phyloP scores from a whole-genome alignment of 495 filamentous ascomycete genomes.

The Cercophora scortea region DNA sequence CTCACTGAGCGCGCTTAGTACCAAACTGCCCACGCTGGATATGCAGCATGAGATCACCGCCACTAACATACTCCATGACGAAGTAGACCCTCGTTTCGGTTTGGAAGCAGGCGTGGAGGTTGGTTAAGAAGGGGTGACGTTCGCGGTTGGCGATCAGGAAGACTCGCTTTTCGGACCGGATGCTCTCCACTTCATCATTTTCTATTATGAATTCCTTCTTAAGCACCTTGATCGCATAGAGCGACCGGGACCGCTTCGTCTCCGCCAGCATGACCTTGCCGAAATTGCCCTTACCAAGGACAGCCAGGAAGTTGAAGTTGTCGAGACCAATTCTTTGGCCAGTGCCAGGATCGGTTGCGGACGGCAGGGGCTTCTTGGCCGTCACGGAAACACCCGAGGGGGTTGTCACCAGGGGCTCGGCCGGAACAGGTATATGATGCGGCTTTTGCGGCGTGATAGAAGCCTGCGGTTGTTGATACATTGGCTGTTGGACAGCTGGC shows the following conservation, averaged over 20 bases:
- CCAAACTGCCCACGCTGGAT: constrained; percentile 97
- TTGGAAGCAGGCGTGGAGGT: constrained; percentile 97
- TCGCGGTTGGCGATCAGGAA: constrained; percentile 97
- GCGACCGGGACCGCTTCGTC: constrained; percentile 80
- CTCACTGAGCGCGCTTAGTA: constrained; percentile 89
- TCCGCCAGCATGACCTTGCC: constrained; percentile 99
- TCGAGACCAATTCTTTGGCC: constrained; percentile 85
- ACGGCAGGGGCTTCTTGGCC: constrained; percentile 45
- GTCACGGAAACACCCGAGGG: constrained; percentile 29
- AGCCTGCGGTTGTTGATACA: constrained; percentile 7
- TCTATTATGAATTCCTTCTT: constrained; percentile 99
- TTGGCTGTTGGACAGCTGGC: constrained; percentile 32
- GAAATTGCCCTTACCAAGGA: constrained; percentile 98
- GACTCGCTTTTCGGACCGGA: constrained; percentile 93
- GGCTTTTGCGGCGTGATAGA: constrained; percentile 23
- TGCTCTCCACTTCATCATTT: constrained; percentile 99
- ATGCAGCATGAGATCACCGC: constrained; percentile 98
- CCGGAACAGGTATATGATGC: constrained; percentile 28
- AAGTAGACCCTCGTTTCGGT: constrained; percentile 98
- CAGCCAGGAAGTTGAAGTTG: constrained; percentile 98
- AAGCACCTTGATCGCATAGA: constrained; percentile 98
- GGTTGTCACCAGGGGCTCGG: constrained; percentile 15
- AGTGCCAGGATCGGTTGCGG: constrained; percentile 53
- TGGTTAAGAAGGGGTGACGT: constrained; percentile 91
- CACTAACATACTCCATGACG: constrained; percentile 99